phyloP scores from a whole-genome alignment of 2,329 filamentous ascomycete genomes.

The Atkinsonella hypoxylon region DNA sequence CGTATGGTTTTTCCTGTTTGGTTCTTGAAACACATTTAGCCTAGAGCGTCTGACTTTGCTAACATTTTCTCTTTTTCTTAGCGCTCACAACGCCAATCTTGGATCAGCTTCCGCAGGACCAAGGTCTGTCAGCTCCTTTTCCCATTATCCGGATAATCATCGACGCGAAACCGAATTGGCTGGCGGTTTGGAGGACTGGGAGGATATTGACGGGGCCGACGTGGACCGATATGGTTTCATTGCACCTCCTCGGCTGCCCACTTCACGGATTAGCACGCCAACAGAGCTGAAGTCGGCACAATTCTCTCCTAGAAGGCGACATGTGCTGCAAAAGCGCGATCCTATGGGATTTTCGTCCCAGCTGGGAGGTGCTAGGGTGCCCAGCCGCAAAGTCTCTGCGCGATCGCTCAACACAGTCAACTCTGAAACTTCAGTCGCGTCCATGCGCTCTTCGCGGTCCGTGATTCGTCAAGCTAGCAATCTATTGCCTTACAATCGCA shows the following conservation, averaged over 20 bases:
- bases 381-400: slow-evolving; percentile 43
- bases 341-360: slow-evolving; percentile 25
- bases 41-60: not conserved
- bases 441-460: slow-evolving; percentile 41
- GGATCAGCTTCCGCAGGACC: slow-evolving; percentile 24
- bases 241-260: slow-evolving; percentile 27
- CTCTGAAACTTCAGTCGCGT: slow-evolving; percentile 38
- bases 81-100: slow-evolving; percentile 14
- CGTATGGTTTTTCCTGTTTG: slow-evolving; percentile 42
- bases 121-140: slow-evolving; percentile 32
- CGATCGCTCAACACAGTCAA: slow-evolving; percentile 47
- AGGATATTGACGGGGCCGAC: slow-evolving; percentile 47
- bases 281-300: slow-evolving; percentile 30
- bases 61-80: not conserved
- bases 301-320: slow-evolving; percentile 33
- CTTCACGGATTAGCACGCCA: slow-evolving; percentile 29
- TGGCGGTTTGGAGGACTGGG: slow-evolving; percentile 55
- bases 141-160: slow-evolving; percentile 27
- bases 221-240: slow-evolving; percentile 63
- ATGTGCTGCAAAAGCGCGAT: slow-evolving; percentile 29
- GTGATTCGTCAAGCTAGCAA: slow-evolving; percentile 47
- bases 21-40: slow-evolving; percentile 11
- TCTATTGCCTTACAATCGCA: slow-evolving; percentile 46
- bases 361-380: slow-evolving; percentile 28
- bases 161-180: slow-evolving; percentile 36